Percentiles rank a stretch among this genome's conserved stretches.
phyloP scores from a whole-genome alignment of 345 rosid genomes.

The Heritiera fomes region DNA sequence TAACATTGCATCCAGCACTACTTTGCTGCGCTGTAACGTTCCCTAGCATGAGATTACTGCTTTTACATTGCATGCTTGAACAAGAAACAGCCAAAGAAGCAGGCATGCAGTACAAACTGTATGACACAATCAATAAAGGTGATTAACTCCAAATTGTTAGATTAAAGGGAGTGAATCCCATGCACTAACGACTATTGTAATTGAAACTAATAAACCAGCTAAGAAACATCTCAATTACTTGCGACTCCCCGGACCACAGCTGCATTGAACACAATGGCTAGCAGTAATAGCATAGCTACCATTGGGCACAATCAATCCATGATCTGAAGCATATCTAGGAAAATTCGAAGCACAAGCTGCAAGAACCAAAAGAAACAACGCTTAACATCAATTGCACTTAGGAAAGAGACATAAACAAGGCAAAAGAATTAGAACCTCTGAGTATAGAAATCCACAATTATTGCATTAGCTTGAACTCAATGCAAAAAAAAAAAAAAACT shows the following conservation, averaged over 20 bases:
- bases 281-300: slow-evolving; percentile 93
- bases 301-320: slow-evolving; percentile 75
- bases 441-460: not conserved
- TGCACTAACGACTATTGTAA: not conserved
- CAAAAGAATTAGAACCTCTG: not conserved
- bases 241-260: slow-evolving; percentile 79
- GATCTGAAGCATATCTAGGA: slow-evolving; percentile 75
- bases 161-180: not conserved
- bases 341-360: slow-evolving; percentile 93
- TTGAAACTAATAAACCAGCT: slow-evolving; percentile 10
- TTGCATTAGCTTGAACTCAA: slow-evolving; percentile 1
- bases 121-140: slow-evolving; percentile 16
- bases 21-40: slow-evolving; percentile 65
- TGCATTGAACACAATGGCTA: slow-evolving; percentile 97
- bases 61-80: slow-evolving; percentile 89
- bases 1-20: slow-evolving; percentile 89
- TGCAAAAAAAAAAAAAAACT: not conserved
- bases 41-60: slow-evolving; percentile 86
- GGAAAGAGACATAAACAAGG: not conserved
- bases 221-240: slow-evolving; percentile 47
- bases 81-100: slow-evolving; percentile 89
- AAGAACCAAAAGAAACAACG: slow-evolving; percentile 20
- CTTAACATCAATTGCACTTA: not conserved
- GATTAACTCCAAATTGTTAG: slow-evolving; percentile 19
- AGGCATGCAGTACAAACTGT: slow-evolving; percentile 89